Evolutionary conservation across 257 asterid species (phyloP).

Genomic region (Nicotiana undulata): DNA sequence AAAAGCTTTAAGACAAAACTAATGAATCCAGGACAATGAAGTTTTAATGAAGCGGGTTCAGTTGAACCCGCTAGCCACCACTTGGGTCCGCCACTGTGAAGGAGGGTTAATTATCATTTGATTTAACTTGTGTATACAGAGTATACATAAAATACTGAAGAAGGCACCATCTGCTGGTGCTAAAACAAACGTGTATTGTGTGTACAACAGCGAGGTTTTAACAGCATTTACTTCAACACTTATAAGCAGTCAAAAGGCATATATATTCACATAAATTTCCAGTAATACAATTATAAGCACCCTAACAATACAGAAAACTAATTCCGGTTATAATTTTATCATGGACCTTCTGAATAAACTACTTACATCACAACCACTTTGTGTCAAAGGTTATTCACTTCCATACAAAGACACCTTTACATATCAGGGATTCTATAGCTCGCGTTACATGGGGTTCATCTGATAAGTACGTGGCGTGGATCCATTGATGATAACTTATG

Average conservation of each 20-base stretch:
- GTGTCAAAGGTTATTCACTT: not conserved
- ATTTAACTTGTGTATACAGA: too few species aligned
- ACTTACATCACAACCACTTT: not conserved
- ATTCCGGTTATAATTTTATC: not conserved
- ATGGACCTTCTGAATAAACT: not conserved
- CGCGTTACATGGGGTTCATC: not conserved
- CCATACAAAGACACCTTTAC: not conserved
- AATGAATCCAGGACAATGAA: too few species aligned
- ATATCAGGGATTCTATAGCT: not conserved
- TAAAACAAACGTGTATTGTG: slow-evolving; percentile 5
- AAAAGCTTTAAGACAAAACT: too few species aligned
- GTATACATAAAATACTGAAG: not conserved
- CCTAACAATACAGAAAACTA: not conserved
- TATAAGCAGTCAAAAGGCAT: too few species aligned
- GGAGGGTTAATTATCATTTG: too few species aligned
- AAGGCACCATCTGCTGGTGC: not conserved
- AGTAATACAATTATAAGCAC: not conserved
- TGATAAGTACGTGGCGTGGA: not conserved
- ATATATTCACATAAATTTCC: too few species aligned
- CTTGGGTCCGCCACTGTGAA: too few species aligned
- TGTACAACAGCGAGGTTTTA: slow-evolving; percentile 10
- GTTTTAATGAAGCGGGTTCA: too few species aligned
- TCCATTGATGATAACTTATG: not conserved
- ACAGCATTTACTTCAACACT: slow-evolving; percentile 19
- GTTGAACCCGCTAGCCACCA: too few species aligned